phyloP scores from a whole-genome alignment of 2,329 filamentous ascomycete species.

The Emergomyces pasteurianus region DNA sequence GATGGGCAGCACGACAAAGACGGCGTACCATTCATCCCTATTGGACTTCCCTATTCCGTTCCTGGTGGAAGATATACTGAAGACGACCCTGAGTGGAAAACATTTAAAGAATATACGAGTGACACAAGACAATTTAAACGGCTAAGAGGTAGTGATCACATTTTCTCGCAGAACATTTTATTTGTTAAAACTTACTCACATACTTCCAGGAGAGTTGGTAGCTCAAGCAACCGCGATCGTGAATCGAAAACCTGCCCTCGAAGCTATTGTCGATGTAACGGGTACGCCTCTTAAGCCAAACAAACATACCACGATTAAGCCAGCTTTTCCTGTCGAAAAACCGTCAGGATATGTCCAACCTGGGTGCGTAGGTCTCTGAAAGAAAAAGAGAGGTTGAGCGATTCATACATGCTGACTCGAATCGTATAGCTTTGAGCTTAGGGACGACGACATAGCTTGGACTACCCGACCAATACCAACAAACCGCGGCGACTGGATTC shows the following conservation, averaged over 20 bases:
- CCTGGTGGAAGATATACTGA: constrained; percentile 2
- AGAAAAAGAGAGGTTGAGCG: neutral
- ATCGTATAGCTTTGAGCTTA: constrained; percentile 4
- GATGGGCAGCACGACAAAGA: neutral
- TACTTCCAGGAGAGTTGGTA: neutral
- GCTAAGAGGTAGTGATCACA: neutral
- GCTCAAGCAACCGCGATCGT: neutral
- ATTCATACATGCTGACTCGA: neutral
- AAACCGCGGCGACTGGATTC: constrained; percentile 7
- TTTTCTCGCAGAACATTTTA: neutral
- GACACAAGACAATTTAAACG: neutral
- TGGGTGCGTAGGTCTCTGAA: constrained; percentile 5
- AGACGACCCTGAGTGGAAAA: constrained; percentile 7
- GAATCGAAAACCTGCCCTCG: neutral
- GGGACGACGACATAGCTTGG: constrained; percentile 4
- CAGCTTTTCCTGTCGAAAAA: constrained; percentile 3
- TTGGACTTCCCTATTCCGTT: constrained; percentile 6
- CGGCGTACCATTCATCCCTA: constrained; percentile 7
- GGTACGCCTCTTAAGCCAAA: constrained; percentile 1
- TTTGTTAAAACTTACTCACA: neutral
- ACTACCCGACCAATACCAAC: constrained; percentile 4
- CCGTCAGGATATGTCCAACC: constrained; percentile 6
- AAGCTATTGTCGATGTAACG: neutral
- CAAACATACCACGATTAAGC: neutral
- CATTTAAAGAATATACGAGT: constrained; percentile 1